Conservation (phyloP, 1,284 basidiomycete species). For the Ceratobasidium papillatum region DNA sequence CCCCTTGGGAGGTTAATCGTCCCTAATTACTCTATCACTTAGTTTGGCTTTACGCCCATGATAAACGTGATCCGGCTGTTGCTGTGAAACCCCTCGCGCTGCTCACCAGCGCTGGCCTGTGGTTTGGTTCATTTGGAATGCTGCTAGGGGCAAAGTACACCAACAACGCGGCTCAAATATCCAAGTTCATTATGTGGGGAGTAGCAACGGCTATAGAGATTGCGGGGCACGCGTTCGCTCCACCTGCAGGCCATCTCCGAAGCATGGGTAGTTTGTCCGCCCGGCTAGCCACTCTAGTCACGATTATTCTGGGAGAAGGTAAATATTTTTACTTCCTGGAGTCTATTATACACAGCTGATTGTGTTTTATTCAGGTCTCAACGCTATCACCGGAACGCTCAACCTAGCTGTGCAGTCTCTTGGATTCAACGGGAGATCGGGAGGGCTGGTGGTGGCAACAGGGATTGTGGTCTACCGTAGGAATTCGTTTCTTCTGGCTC, state of each 20-base stretch:
- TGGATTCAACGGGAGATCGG: slow-evolving; percentile 26
- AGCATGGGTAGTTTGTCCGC: slow-evolving; percentile 35
- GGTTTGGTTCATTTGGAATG: slow-evolving; percentile 32
- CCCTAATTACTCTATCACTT: background rate
- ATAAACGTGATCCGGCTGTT: slow-evolving; percentile 31
- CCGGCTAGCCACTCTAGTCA: slow-evolving; percentile 32
- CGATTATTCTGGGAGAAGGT: slow-evolving; percentile 41
- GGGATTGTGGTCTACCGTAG: slow-evolving; percentile 23
- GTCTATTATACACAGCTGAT: background rate
- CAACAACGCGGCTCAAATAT: slow-evolving; percentile 20
- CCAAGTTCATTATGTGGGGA: slow-evolving; percentile 36
- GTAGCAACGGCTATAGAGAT: slow-evolving; percentile 34
- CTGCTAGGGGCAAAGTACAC: background rate
- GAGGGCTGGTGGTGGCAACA: slow-evolving; percentile 1
- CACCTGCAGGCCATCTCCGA: slow-evolving; percentile 13
- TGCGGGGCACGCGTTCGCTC: slow-evolving; percentile 31
- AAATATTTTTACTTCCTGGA: background rate
- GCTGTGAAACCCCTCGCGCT: slow-evolving; percentile 23
- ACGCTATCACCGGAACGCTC: slow-evolving; percentile 38
- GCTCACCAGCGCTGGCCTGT: slow-evolving; percentile 16
- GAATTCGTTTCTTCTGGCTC: background rate
- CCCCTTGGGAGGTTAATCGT: background rate
- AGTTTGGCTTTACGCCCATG: slow-evolving; percentile 33
- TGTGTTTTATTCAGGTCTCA: slow-evolving; percentile 2
- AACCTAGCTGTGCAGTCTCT: slow-evolving; percentile 26